Base-by-base conservation (phyloP, 2,329 filamentous ascomycete genomes). In the Lachnellula willkommii region DNA sequence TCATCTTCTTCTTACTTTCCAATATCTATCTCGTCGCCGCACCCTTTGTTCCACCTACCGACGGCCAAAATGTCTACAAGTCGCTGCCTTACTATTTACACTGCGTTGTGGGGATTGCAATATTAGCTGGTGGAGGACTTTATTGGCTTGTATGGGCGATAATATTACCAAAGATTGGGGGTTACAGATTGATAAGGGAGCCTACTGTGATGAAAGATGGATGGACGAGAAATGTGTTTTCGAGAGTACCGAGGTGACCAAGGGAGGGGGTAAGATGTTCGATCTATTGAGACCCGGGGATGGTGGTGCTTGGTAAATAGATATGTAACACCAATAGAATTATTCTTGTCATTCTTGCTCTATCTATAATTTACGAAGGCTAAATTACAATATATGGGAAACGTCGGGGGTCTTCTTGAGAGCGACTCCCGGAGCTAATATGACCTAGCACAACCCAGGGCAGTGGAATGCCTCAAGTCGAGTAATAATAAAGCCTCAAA, bases 11-110 rank as follows among this genome's bases (percentile, higher is more conserved):
- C 71, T 72, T 83, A 50, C 71, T 80, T 62, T 81, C 79, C 66
- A 85, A 86, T 68, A 70, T 83, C 45, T 84, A 82, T 63, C 79
- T 85, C 51, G 75, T 84, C 37, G 68, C 84, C 8, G 81, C 82
- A 0, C 82, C 83, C 0, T 85, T 81, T 46, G 73, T 82, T 0
- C 79, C 79, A 1, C 80, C 80, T 1, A 67, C 71, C 24, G 72
- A 73, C 0, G 78, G 75, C 37, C 77, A 81, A 63, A 80, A 75
- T 63, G 73, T 81, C 4, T 82, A 83, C 69, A 66, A 80, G 47
- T 66, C 62, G 60, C 71, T 83, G 47, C 80, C 80, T 0, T 83
- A 83, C 69, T 83, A 74, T 66, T 76, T 81, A 14, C 80, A 83
- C 70, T 81, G 79, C 54, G 75, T 83, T 5, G 80, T 82, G 1